Evolutionary conservation across 2,329 filamentous ascomycete species (phyloP).

Genomic region (Trichophyton rubrum): DNA sequence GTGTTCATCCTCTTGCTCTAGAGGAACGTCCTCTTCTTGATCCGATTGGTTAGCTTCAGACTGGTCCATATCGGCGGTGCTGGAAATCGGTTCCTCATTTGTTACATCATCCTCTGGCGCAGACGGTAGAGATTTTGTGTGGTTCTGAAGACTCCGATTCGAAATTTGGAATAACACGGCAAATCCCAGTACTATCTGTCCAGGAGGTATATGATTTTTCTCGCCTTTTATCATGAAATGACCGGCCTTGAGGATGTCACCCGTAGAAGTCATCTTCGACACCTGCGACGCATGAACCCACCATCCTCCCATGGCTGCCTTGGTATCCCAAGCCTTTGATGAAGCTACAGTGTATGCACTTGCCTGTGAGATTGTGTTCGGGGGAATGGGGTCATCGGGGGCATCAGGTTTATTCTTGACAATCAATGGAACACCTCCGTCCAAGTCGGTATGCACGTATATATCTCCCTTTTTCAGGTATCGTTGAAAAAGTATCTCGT

Average conservation of each 20-base stretch:
- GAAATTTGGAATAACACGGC: conserved; percentile 80
- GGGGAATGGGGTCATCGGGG: conserved; percentile 75
- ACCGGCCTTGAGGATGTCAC: conserved; percentile 67
- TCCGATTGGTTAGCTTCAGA: neutral
- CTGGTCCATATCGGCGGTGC: neutral
- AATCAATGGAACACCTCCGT: conserved; percentile 71
- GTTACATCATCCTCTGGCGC: neutral
- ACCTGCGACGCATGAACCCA: conserved; percentile 90
- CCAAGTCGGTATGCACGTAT: conserved; percentile 81
- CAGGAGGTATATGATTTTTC: conserved; percentile 83
- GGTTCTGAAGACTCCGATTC: conserved; percentile 69
- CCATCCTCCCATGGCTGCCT: conserved; percentile 90
- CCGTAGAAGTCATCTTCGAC: conserved; percentile 66
- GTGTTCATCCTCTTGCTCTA: neutral
- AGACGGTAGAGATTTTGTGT: conserved; percentile 56
- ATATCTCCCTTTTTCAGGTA: conserved; percentile 81
- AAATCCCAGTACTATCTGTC: conserved; percentile 76
- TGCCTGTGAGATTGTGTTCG: conserved; percentile 80
- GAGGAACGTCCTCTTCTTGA: neutral
- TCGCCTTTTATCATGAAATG: conserved; percentile 70
- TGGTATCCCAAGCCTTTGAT: conserved; percentile 88
- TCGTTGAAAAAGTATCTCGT: conserved; percentile 78
- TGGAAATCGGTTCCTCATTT: neutral
- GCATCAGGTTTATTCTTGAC: conserved; percentile 76
- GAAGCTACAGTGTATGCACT: conserved; percentile 73